Conservation (phyloP, 129 eudicot species). For the Calendula officinalis region DNA sequence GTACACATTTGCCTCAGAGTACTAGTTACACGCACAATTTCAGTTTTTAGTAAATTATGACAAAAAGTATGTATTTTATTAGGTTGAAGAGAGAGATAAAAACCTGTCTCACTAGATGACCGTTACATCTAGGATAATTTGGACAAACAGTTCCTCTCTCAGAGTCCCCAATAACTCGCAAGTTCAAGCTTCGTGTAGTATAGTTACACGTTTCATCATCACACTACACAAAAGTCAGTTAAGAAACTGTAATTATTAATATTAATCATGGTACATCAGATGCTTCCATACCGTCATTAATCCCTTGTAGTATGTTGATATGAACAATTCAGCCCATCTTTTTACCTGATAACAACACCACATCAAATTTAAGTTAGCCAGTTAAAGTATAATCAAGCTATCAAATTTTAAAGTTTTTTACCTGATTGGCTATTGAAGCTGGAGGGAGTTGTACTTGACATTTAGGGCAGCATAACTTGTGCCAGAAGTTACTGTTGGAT, state of each 20-base stretch:
- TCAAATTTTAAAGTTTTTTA: conserved; percentile 10
- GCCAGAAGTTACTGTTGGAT: conserved; percentile 55
- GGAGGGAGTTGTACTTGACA: conserved; percentile 81
- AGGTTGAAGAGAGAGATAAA: background rate
- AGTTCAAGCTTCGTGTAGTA: conserved; percentile 80
- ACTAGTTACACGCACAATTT: conserved; percentile 39
- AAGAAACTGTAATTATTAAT: background rate
- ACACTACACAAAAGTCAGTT: conserved; percentile 42
- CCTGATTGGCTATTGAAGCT: conserved; percentile 87
- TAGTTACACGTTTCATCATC: conserved; percentile 95
- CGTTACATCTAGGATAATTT: conserved; percentile 89
- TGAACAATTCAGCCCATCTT: conserved; percentile 76
- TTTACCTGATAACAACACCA: conserved; percentile 54
- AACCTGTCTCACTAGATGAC: conserved; percentile 84
- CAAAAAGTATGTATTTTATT: background rate
- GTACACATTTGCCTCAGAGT: conserved; percentile 84
- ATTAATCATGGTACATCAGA: background rate
- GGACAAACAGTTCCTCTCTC: conserved; percentile 95
- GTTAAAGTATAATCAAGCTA: background rate
- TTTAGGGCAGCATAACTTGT: conserved; percentile 61
- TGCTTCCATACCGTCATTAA: conserved; percentile 69
- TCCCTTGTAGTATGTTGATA: conserved; percentile 80
- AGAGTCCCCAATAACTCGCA: conserved; percentile 82
- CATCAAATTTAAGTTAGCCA: background rate
- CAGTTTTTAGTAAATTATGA: background rate